phyloP scores from a whole-genome alignment of 148 eudicot genomes.

The Rhododendron williamsianum region DNA sequence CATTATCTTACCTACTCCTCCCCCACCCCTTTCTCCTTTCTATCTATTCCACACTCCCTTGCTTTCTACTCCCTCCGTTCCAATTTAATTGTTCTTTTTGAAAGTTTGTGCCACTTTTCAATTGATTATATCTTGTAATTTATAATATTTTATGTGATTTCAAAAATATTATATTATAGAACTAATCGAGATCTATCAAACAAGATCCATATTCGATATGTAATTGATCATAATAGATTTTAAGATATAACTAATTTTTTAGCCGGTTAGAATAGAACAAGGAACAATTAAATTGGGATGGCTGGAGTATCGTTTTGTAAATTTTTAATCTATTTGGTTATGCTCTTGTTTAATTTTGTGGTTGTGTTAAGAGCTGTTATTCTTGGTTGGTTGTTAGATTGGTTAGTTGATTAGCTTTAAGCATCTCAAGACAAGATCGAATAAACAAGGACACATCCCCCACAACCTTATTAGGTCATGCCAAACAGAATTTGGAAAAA shows the following conservation, averaged over 20 bases:
- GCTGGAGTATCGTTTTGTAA: not conserved
- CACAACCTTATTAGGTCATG: not conserved
- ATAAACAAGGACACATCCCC: not conserved
- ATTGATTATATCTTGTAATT: no score
- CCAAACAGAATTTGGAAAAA: not conserved
- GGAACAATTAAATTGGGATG: no score
- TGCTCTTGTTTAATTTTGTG: not conserved
- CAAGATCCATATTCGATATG: no score
- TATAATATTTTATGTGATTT: no score
- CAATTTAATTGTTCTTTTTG: no score
- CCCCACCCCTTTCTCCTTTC: not conserved
- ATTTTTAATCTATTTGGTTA: not conserved
- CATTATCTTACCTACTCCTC: not conserved
- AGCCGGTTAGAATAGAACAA: no score
- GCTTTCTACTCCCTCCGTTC: not conserved
- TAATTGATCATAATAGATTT: no score
- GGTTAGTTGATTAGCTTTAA: not conserved
- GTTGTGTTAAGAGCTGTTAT: not conserved
- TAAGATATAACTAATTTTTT: no score
- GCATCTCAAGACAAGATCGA: constrained; percentile 6
- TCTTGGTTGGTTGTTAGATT: constrained; percentile 5
- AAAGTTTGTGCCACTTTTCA: no score
- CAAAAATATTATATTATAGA: no score
- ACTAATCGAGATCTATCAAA: no score
- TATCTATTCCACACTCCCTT: not conserved